These are phyloP conservation scores for Triticum urartu DNA, from an alignment of 176 grass and related monocot genomes.

Conservation along the genomic window DNA sequence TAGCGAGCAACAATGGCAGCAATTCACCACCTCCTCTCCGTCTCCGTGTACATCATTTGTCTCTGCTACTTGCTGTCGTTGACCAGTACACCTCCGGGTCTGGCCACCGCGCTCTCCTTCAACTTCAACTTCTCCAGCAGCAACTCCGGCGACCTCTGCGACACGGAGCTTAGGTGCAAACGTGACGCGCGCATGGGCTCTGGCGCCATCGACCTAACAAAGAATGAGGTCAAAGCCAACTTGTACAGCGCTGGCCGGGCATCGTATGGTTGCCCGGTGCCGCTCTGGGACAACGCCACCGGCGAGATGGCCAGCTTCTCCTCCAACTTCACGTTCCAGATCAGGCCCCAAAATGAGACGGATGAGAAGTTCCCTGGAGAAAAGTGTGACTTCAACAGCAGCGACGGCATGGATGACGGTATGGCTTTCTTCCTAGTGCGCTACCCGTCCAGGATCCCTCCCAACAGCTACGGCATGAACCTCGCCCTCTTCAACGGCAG, in stretches of 20 bases:
- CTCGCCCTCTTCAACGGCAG: constrained; percentile 19
- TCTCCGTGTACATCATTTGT: background rate
- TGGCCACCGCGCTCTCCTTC: constrained; percentile 33
- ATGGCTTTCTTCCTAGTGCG: constrained; percentile 57
- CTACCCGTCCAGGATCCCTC: constrained; percentile 1
- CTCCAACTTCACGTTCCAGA: constrained; percentile 45
- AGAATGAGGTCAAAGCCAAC: background rate
- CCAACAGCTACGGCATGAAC: background rate
- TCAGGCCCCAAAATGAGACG: background rate
- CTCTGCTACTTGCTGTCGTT: background rate
- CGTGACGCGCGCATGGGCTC: constrained; percentile 5
- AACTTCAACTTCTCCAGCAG: constrained; percentile 27
- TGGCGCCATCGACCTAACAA: background rate
- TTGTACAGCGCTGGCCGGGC: constrained; percentile 2
- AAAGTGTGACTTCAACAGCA: background rate
- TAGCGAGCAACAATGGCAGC: background rate
- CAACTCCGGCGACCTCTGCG: background rate
- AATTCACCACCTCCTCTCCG: background rate
- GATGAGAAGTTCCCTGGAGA: too few relatives aligned
- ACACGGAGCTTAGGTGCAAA: background rate
- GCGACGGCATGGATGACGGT: background rate
- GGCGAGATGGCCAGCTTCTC: constrained; percentile 36
- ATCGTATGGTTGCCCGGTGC: constrained; percentile 10
- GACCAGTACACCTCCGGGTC: background rate
- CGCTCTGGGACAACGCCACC: constrained; percentile 30